Conservation (phyloP, 2,329 filamentous ascomycete genomes). For the Podosphaera xanthii region DNA sequence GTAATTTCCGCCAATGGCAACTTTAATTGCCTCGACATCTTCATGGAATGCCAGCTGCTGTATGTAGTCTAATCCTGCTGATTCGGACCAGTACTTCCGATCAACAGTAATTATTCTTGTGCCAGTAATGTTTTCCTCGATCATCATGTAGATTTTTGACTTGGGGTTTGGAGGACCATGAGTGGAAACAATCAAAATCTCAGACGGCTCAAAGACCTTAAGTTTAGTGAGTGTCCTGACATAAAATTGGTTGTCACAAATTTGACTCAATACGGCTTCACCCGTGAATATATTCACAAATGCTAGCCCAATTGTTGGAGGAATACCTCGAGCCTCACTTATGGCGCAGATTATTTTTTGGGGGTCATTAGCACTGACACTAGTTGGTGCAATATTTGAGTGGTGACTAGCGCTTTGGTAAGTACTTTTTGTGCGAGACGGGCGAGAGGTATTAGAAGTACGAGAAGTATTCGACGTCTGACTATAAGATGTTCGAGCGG, state of each 20-base stretch:
- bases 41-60: slow-evolving; percentile 56
- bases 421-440: slow-evolving; percentile 13
- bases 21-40: slow-evolving; percentile 60
- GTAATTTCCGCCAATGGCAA: slow-evolving; percentile 61
- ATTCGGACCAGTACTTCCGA: slow-evolving; percentile 66
- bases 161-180: slow-evolving; percentile 39
- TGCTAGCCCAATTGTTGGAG: slow-evolving; percentile 63
- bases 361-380: slow-evolving; percentile 22
- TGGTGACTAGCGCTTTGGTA: slow-evolving; percentile 7
- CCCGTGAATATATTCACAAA: slow-evolving; percentile 73
- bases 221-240: slow-evolving; percentile 74
- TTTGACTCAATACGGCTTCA: slow-evolving; percentile 69
- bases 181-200: slow-evolving; percentile 55
- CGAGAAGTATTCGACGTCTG: too few relatives aligned
- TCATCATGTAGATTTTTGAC: slow-evolving; percentile 51
- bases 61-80: slow-evolving; percentile 53
- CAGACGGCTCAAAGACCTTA: slow-evolving; percentile 53
- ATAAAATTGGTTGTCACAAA: slow-evolving; percentile 84
- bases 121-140: slow-evolving; percentile 47
- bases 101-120: slow-evolving; percentile 42
- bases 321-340: slow-evolving; percentile 67
- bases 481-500: too few relatives aligned
- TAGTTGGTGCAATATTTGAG: slow-evolving; percentile 9
- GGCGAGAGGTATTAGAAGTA: slow-evolving; percentile 4
- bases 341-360: slow-evolving; percentile 74